Base-by-base conservation (phyloP, 1,284 basidiomycete genomes). In the Paramarasmius palmivorus region DNA sequence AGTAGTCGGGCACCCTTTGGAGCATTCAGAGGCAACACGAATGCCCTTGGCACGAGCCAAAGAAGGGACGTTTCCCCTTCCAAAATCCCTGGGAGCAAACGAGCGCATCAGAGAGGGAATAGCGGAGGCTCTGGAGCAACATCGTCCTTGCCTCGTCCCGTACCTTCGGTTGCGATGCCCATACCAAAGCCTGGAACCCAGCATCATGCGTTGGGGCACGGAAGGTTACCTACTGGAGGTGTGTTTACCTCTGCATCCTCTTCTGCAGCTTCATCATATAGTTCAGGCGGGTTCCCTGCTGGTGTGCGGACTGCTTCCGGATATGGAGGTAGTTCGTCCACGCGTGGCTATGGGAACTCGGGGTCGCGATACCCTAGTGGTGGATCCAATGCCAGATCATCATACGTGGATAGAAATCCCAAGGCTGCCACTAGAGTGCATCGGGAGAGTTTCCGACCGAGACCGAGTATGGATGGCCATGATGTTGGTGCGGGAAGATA, bases 371-470 rank as follows among this genome's bases (percentile, higher is more conserved):
- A 56, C 41, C 52, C 49, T 10, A 55, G 55, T 52, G 51, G 47
- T 7, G 48, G 36, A 15, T 23, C 61, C 14, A 62, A 65, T 42
- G 64, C 65, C 8, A 65, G 70, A n/a, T 60, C 59, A 17, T 49
- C 58, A 20, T 54, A 61, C 42, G 60, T 64, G 19, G 59, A 67
- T 9, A 60, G 57, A 29, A 65, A 65, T 15, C 67, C 72, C 50
- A 74, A 73, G 67, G 84, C 81, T 62, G 75, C 76, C 20, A 69
- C 76, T 41, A 68, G 79, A 41, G 74, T 76, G 29, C 65, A 75
- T 53, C 75, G 85, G 57, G 89, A 91, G 71, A 91, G 89, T 66
- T 92, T 92, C 67, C 86, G 82, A 64, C 89, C 90, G 8, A 73
- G 89, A 40, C 80, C 87, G 38, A 91, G 88, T 62, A 68, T 82